These are phyloP conservation scores for Wickerhamomyces pijperi DNA, from an alignment of 805 yeast species.

Conservation along the genomic window DNA sequence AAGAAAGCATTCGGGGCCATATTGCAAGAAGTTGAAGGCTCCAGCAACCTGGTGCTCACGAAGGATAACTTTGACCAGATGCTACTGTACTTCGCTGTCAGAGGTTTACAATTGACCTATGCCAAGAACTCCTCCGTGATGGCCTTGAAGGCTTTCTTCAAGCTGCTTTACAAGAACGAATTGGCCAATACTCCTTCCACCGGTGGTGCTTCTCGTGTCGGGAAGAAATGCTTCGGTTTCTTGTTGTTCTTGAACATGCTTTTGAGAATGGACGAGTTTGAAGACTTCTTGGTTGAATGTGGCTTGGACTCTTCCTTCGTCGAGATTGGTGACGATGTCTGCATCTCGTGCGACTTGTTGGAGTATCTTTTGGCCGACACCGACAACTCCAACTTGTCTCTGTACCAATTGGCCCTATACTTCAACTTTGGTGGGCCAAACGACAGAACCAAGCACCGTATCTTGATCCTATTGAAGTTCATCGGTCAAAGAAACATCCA, in stretches of 20 bases:
- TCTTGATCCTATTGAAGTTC: conserved; percentile 21
- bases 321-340: conserved; percentile 20
- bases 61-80: conserved; percentile 40
- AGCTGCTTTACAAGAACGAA: conserved; percentile 29
- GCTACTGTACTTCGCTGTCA: conserved; percentile 34
- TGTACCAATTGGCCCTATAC: conserved; percentile 23
- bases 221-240: conserved; percentile 13
- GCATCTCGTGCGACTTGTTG: conserved; percentile 26
- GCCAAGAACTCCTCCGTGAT: conserved; percentile 37
- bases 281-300: conserved; percentile 20
- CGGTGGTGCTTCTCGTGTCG: conserved; percentile 5
- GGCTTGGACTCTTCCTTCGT: conserved; percentile 24
- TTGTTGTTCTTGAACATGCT: conserved; percentile 25
- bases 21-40: conserved; percentile 34
- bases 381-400: conserved; percentile 20
- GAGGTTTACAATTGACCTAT: conserved; percentile 50
- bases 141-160: conserved; percentile 32
- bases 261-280: conserved; percentile 26
- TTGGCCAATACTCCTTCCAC: conserved; percentile 5
- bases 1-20: conserved; percentile 15
- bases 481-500: conserved; percentile 22
- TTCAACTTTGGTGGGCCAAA: conserved; percentile 23
- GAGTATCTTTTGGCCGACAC: conserved; percentile 22
- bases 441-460: conserved; percentile 24
- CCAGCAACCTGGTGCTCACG: conserved; percentile 27